Evolutionary conservation across 2,329 filamentous ascomycete genomes (phyloP).

Genomic region (Dothideomycetidae sp.): DNA sequence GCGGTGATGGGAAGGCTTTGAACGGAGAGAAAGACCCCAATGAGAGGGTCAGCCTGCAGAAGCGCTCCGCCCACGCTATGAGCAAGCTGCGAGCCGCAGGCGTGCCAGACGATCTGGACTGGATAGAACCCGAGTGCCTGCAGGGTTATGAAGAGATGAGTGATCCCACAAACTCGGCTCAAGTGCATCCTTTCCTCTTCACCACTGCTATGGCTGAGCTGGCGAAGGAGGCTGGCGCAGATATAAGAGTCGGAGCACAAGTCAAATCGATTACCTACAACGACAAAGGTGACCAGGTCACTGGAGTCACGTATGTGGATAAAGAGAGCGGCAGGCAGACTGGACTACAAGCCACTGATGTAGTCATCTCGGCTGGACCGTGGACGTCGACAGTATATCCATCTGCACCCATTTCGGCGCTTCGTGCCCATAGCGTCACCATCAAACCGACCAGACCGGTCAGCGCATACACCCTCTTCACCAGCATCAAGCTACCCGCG

Average conservation of each 20-base stretch:
- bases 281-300: constrained; percentile 33
- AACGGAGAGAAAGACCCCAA: constrained; percentile 12
- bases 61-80: constrained; percentile 37
- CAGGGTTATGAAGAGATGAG: constrained; percentile 72
- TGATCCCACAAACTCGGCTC: constrained; percentile 63
- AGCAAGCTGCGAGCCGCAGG: constrained; percentile 41
- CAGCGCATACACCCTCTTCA: constrained; percentile 69
- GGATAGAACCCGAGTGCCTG: constrained; percentile 57
- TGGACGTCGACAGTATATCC: constrained; percentile 44
- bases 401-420: constrained; percentile 41
- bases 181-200: constrained; percentile 87
- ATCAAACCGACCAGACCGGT: constrained; percentile 46
- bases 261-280: constrained; percentile 53
- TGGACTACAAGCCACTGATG: constrained; percentile 41
- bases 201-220: constrained; percentile 70
- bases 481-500: constrained; percentile 60
- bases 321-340: constrained; percentile 33
- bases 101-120: constrained; percentile 68
- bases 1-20: constrained; percentile 17
- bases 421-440: constrained; percentile 50
- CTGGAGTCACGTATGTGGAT: constrained; percentile 48
- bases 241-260: constrained; percentile 48
- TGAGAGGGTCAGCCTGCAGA: constrained; percentile 39
- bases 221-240: constrained; percentile 44
- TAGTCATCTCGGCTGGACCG: constrained; percentile 47